phyloP scores from a whole-genome alignment of 495 filamentous ascomycete species.

The Elaphomyces granulatus region DNA sequence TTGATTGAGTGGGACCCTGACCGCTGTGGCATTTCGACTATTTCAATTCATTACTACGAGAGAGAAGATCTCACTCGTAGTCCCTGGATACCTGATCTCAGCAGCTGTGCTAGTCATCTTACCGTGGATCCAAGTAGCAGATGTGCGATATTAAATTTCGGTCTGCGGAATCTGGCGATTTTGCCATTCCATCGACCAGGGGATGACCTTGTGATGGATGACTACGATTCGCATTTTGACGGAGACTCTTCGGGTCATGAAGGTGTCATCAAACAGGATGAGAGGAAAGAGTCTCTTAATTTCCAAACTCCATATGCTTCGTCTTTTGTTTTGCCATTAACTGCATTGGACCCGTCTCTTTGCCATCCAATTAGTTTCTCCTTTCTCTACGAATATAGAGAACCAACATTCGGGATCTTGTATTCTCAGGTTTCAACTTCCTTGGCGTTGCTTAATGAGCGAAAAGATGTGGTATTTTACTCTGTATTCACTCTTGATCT shows the following conservation, averaged over 20 bases:
- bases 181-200: slow-evolving; percentile 74
- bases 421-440: slow-evolving; percentile 61
- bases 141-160: slow-evolving; percentile 90
- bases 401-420: slow-evolving; percentile 91
- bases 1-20: slow-evolving; percentile 90
- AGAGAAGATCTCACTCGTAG: slow-evolving; percentile 67
- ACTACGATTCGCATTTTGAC: slow-evolving; percentile 70
- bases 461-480: slow-evolving; percentile 76
- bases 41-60: slow-evolving; percentile 96
- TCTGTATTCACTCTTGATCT: slow-evolving; percentile 91
- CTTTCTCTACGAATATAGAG: slow-evolving; percentile 93
- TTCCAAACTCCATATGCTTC: slow-evolving; percentile 66
- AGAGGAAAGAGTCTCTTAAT: slow-evolving; percentile 37
- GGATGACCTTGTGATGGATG: slow-evolving; percentile 83
- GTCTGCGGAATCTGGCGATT: slow-evolving; percentile 74
- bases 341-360: slow-evolving; percentile 72
- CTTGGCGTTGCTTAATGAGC: slow-evolving; percentile 52
- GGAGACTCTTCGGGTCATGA: slow-evolving; percentile 22
- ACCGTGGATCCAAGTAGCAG: slow-evolving; percentile 81
- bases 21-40: slow-evolving; percentile 58
- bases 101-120: slow-evolving; percentile 58
- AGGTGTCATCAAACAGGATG: slow-evolving; percentile 7
- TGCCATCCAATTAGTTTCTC: slow-evolving; percentile 79
- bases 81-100: slow-evolving; percentile 59
- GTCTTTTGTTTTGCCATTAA: slow-evolving; percentile 82